These are phyloP conservation scores for Thymus mandschuricus DNA, from an alignment of 257 asterid species.

Conservation along the genomic window DNA sequence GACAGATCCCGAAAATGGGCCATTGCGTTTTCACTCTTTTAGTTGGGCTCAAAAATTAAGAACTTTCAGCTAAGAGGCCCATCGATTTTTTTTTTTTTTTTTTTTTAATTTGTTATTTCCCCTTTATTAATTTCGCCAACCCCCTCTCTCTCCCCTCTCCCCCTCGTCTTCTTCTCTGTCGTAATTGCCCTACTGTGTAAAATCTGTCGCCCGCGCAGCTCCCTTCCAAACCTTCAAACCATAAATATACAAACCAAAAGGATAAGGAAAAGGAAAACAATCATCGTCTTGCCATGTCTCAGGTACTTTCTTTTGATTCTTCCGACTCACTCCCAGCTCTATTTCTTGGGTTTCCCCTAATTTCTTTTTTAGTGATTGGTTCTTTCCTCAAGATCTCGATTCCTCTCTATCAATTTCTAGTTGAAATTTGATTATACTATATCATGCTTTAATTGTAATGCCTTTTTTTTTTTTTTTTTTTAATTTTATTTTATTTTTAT, in stretches of 20 bases:
- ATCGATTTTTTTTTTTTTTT: too few relatives aligned
- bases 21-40: too few relatives aligned
- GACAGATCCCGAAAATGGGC: too few relatives aligned
- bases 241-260: too few relatives aligned
- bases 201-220: conserved; percentile 26
- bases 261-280: too few relatives aligned
- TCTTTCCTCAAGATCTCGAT: not conserved
- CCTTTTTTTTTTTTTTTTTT: not conserved
- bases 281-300: conserved; percentile 38
- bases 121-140: not conserved
- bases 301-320: conserved; percentile 27
- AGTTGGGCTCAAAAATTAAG: too few relatives aligned
- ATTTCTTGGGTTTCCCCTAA: not conserved
- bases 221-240: conserved; percentile 26
- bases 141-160: conserved; percentile 10
- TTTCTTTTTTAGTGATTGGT: conserved; percentile 2
- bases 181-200: conserved; percentile 29
- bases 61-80: not conserved
- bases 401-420: not conserved
- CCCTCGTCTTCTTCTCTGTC: conserved; percentile 13
- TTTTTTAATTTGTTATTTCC: not conserved
- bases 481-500: not conserved
- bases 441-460: not conserved
- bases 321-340: not conserved
- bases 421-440: conserved; percentile 5